Conservation (phyloP, 352 stramenopile species). For the Phytophthora citricola region DNA sequence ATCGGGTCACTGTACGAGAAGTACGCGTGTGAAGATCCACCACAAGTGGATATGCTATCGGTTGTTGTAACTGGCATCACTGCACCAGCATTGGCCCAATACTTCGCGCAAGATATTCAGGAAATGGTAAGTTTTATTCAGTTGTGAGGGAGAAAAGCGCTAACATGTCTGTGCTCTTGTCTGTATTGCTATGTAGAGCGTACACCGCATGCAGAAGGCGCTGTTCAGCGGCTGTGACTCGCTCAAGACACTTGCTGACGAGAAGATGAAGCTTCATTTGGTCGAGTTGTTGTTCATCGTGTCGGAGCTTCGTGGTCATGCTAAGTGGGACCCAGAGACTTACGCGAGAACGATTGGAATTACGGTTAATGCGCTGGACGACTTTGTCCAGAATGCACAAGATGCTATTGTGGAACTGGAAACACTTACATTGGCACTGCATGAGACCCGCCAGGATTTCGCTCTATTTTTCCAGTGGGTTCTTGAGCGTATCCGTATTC, state of each 20-base stretch:
- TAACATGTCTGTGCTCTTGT: not conserved
- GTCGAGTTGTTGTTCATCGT: constrained; percentile 53
- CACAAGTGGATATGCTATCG: constrained; percentile 80
- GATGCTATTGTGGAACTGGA: constrained; percentile 58
- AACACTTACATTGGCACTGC: constrained; percentile 42
- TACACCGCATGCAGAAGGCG: constrained; percentile 66
- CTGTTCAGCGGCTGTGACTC: constrained; percentile 51
- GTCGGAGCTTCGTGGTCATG: constrained; percentile 61
- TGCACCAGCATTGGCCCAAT: constrained; percentile 70
- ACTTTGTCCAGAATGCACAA: constrained; percentile 37
- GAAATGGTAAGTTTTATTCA: constrained; percentile 62
- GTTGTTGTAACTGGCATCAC: constrained; percentile 64
- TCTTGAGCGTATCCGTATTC: constrained; percentile 61
- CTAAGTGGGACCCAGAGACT: constrained; percentile 47
- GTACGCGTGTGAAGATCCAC: constrained; percentile 66
- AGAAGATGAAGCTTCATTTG: constrained; percentile 47
- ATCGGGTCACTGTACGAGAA: constrained; percentile 83
- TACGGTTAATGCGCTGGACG: constrained; percentile 38
- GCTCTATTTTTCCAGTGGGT: constrained; percentile 71
- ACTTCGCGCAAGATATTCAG: constrained; percentile 85
- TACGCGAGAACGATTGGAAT: constrained; percentile 54
- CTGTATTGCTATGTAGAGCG: constrained; percentile 39
- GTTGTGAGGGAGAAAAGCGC: not conserved
- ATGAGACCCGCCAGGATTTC: constrained; percentile 73
- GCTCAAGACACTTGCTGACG: constrained; percentile 38